These are phyloP conservation scores for Calycina herbarum DNA, from an alignment of 2,329 filamentous ascomycete genomes.

Conservation along the genomic window DNA sequence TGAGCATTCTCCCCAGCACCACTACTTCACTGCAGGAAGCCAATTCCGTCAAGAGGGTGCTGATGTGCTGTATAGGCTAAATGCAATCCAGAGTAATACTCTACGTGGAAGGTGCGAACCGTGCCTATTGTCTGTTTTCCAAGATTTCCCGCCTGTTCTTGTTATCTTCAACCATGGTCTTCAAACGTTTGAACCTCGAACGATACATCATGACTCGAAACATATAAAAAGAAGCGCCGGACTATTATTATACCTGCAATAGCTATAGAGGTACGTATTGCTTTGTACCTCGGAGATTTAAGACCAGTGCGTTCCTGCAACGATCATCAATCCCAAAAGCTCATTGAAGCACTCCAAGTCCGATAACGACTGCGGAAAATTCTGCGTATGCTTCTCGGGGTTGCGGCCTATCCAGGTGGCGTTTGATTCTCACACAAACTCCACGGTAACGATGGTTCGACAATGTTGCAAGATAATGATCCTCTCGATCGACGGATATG, in stretches of 20 bases:
- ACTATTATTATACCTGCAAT: too few relatives aligned
- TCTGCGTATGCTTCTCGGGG: background rate
- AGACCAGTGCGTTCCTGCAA: background rate
- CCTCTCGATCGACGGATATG: background rate
- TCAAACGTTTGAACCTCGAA: background rate
- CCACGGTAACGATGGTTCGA: background rate
- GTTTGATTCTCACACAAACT: background rate
- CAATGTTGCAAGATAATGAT: background rate
- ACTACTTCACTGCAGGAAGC: constrained; percentile 18
- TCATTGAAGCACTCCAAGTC: too few relatives aligned
- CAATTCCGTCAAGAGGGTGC: constrained; percentile 13
- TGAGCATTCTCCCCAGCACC: constrained; percentile 6
- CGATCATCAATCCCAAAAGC: background rate
- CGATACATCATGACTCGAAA: background rate
- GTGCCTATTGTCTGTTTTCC: constrained; percentile 10
- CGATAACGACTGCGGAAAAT: background rate
- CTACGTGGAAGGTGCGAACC: constrained; percentile 20
- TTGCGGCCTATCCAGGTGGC: background rate
- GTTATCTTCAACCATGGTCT: background rate
- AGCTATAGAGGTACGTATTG: background rate
- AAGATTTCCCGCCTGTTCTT: background rate
- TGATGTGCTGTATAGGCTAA: constrained; percentile 25
- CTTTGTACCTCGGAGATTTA: background rate
- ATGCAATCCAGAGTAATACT: constrained; percentile 9
- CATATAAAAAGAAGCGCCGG: background rate